Percentiles rank a stretch among this genome's conserved stretches.
phyloP scores from a whole-genome alignment of 2,329 filamentous ascomycete genomes.

The Pseudogymnoascus sp. region DNA sequence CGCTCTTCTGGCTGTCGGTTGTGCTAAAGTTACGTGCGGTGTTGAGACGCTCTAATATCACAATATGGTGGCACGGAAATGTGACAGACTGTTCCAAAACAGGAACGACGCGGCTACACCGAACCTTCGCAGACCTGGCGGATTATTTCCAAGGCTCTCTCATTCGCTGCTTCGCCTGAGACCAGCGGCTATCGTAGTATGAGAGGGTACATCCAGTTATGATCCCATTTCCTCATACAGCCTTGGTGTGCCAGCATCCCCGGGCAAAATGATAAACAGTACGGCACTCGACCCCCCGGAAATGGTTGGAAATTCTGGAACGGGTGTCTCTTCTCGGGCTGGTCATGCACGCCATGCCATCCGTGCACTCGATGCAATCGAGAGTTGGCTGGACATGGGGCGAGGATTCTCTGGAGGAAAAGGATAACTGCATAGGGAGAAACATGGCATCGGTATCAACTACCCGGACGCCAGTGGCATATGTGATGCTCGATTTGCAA shows the following conservation, averaged over 20 bases:
- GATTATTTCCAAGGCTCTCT: neutral
- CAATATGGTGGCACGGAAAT: neutral
- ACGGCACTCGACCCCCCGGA: neutral
- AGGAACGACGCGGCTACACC: neutral
- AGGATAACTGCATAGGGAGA: neutral
- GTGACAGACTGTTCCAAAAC: neutral
- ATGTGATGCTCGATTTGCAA: neutral
- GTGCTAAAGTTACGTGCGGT: neutral
- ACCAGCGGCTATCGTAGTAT: neutral
- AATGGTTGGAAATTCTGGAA: neutral
- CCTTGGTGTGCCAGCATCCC: neutral
- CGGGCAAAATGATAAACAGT: neutral
- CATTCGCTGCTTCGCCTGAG: neutral
- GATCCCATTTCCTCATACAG: neutral
- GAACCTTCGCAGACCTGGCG: neutral
- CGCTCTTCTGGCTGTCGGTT: neutral
- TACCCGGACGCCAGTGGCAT: neutral
- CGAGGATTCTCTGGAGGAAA: neutral
- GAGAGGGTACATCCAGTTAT: neutral
- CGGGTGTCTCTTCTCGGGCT: neutral
- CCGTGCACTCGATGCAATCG: neutral
- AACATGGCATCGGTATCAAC: constrained; percentile 1
- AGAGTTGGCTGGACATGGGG: neutral
- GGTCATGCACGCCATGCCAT: neutral
- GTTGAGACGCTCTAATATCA: neutral